Base-by-base conservation (phyloP, 495 filamentous ascomycete species). In the Daldinia childiae region DNA sequence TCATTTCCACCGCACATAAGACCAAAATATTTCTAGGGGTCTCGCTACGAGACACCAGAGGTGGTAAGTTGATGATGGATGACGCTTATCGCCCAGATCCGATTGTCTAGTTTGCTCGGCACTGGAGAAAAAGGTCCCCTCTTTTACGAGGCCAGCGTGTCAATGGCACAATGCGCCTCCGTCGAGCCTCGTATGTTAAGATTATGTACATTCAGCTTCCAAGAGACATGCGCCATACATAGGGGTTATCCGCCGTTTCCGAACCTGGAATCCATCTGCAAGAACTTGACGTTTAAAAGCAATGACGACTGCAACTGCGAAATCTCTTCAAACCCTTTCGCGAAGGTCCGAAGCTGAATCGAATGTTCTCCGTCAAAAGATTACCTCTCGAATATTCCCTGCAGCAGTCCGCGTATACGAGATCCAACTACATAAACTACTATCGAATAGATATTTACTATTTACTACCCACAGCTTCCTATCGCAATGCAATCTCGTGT, bases 91-190 rank as follows among this genome's bases (percentile, higher is more conserved):
- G 48, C 48, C 27, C 60, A 55, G 64, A 72, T 72, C 64, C 64
- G 38, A 67, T 51, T 41, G 39, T 61, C 41, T 62, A 17, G 62
- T 69, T 69, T 74, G 62, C 59, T 64, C 69, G 64, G 64, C 64
- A 50, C 26, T 74, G 54, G 36, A 41, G 19, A 64, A 19, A 19
- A 6, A 34, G 12, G 36, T 66, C 67, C 45, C 71, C 66, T 69
- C 62, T 74, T 74, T 74, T 74, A 74, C 71, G 71, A 74, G 63
- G 58, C 71, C 62, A 67, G 63, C 71, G 67, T 68, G 62, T 54
- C 62, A 64, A 8, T 48, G 19, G 3, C 19, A 48, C 19, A 48
- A 68, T 55, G 39, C 39, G 56, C 58, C 57, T 64, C 63, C 67
- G 55, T 67, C 24, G 19, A 62, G 36, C 17, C 67, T 74, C 71